Evolutionary conservation across 805 yeast species (phyloP).

Genomic region (Yarrowia sp.): DNA sequence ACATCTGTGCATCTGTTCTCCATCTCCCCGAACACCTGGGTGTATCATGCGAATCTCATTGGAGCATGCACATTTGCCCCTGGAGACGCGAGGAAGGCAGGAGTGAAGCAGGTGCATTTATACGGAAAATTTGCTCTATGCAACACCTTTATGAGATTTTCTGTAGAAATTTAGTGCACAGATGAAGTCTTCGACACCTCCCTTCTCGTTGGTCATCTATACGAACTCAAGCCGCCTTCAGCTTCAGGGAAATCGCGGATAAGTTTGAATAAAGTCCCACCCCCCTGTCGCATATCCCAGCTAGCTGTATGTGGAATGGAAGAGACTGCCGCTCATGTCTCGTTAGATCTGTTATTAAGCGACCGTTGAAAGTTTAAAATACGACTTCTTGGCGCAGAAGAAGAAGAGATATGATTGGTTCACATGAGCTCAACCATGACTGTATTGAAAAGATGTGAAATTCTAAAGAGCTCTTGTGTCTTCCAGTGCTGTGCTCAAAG

Average conservation of each 20-base stretch:
- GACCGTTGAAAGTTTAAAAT: background rate
- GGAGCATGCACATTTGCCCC: background rate
- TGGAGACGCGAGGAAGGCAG: background rate
- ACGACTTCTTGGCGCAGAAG: background rate
- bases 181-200: too few species aligned
- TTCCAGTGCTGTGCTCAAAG: too few species aligned
- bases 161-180: too few species aligned
- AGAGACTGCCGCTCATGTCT: background rate
- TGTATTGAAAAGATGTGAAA: too few species aligned
- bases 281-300: background rate
- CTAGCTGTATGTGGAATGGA: background rate
- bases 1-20: background rate
- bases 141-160: too few species aligned
- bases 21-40: background rate
- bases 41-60: background rate
- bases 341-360: background rate
- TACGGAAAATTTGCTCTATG: background rate
- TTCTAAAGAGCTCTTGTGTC: too few species aligned
- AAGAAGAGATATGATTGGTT: too few species aligned
- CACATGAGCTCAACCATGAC: too few species aligned
- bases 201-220: too few species aligned
- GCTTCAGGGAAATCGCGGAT: background rate
- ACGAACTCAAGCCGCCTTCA: too few species aligned
- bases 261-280: too few species aligned
- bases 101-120: background rate